phyloP scores from a whole-genome alignment of 176 grass and related monocot species.

The Musa acuminata region DNA sequence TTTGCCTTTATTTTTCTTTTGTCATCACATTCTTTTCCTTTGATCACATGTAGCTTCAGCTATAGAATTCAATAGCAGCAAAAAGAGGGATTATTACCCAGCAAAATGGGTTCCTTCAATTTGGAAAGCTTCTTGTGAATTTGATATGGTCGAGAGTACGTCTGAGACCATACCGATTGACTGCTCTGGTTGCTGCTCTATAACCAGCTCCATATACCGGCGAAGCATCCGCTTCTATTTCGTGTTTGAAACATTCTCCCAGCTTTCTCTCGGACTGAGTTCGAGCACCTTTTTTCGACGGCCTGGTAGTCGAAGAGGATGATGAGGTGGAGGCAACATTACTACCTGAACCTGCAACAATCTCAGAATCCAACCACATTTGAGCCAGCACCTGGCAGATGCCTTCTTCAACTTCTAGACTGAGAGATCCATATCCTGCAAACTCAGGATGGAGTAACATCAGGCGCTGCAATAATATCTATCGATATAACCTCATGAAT shows the following conservation, averaged over 20 bases:
- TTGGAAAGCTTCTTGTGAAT: neutral
- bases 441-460: neutral
- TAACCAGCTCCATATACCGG: neutral
- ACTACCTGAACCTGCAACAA: neutral
- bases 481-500: too few species aligned
- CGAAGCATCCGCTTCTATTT: neutral
- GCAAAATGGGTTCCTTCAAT: neutral
- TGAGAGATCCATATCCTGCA: slow-evolving; percentile 1
- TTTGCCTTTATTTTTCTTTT: too few species aligned
- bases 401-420: neutral
- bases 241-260: slow-evolving; percentile 5
- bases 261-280: slow-evolving; percentile 1
- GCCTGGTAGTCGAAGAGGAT: neutral
- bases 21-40: neutral
- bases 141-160: neutral
- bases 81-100: neutral
- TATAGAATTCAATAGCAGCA: neutral
- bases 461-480: too few species aligned
- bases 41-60: too few species aligned
- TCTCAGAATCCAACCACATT: slow-evolving; percentile 12
- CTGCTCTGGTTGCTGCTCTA: neutral
- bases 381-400: slow-evolving; percentile 8
- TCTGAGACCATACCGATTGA: neutral
- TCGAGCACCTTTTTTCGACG: neutral
- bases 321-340: neutral